Percentiles rank a stretch among this genome's conserved stretches.
Conservation (phyloP, 192 early-diverging fungal species). For the Glomus cerebriforme region DNA sequence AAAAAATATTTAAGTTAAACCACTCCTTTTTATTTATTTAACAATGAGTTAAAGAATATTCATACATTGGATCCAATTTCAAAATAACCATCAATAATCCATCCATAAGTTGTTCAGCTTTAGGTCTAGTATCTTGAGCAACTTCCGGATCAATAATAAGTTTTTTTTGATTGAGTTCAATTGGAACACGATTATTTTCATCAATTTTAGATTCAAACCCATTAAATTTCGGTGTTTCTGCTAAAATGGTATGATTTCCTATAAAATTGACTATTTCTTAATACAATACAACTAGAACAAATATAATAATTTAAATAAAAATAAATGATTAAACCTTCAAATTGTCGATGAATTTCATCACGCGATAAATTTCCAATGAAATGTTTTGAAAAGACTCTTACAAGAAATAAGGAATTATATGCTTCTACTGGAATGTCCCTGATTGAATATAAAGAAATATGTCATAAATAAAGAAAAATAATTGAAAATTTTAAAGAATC, state of each 20-base stretch:
- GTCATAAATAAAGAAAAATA: neutral
- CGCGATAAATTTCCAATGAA: constrained; percentile 60
- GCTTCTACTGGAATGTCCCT: constrained; percentile 63
- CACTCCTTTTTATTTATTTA: neutral
- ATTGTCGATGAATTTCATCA: constrained; percentile 55
- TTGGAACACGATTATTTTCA: constrained; percentile 37
- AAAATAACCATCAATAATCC: constrained; percentile 54
- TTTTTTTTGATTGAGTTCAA: constrained; percentile 44
- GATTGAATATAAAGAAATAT: constrained; percentile 4
- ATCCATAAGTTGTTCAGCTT: constrained; percentile 61
- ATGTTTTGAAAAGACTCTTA: constrained; percentile 67
- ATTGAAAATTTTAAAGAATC: constrained; percentile 21
- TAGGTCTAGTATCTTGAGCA: constrained; percentile 47
- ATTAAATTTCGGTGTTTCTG: neutral
- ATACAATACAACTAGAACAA: neutral
- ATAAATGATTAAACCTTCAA: constrained; percentile 57
- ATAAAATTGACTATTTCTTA: neutral
- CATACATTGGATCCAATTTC: constrained; percentile 59
- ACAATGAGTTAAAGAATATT: neutral
- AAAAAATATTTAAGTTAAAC: neutral
- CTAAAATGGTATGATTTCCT: neutral
- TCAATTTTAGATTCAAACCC: constrained; percentile 33
- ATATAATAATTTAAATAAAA: neutral
- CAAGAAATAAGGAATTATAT: constrained; percentile 68
- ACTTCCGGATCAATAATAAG: constrained; percentile 46